A percentile compares a stretch with the other conserved stretches of the same genome.
phyloP scores from a whole-genome alignment of 2,329 filamentous ascomycete species.

The Dactylonectria estremocensis region DNA sequence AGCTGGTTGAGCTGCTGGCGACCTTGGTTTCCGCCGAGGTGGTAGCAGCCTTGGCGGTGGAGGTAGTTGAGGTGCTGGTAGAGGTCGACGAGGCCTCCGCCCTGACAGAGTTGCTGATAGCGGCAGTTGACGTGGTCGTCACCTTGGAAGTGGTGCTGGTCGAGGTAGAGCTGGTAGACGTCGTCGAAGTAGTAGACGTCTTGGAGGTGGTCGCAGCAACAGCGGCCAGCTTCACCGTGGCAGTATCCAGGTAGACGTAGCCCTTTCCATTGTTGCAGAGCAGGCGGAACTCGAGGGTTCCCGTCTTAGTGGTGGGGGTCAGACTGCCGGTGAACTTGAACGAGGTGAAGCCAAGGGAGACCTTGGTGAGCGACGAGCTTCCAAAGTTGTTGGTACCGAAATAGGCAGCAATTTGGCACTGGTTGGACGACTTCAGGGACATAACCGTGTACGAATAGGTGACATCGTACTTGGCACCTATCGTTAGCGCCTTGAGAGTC shows the following conservation, averaged over 20 bases:
- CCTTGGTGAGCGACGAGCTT: slow-evolving; percentile 5
- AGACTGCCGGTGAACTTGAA: not conserved
- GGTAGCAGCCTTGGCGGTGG: not conserved
- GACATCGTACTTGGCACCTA: slow-evolving; percentile 11
- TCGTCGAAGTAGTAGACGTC: not conserved
- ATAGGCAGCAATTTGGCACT: slow-evolving; percentile 14
- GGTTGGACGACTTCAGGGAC: slow-evolving; percentile 8
- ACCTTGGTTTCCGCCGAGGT: not conserved
- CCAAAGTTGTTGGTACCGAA: slow-evolving; percentile 8
- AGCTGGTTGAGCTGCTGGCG: not conserved
- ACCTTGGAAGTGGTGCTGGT: not conserved
- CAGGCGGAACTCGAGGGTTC: slow-evolving; percentile 8
- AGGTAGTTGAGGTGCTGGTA: not conserved
- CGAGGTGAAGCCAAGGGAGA: not conserved
- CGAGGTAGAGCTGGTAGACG: not conserved
- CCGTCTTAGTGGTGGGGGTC: slow-evolving; percentile 2
- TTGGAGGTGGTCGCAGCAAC: not conserved
- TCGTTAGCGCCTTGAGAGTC: not conserved
- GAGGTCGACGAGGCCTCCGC: no score
- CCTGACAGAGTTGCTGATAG: no score
- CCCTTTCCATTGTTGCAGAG: slow-evolving; percentile 4
- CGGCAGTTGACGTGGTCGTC: no score
- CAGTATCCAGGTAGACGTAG: slow-evolving; percentile 3
- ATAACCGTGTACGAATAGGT: slow-evolving; percentile 11
- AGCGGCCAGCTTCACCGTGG: not conserved